Evolutionary conservation across 1,139 yeast species (phyloP).

Genomic region (Nakaseomyces sp.): DNA sequence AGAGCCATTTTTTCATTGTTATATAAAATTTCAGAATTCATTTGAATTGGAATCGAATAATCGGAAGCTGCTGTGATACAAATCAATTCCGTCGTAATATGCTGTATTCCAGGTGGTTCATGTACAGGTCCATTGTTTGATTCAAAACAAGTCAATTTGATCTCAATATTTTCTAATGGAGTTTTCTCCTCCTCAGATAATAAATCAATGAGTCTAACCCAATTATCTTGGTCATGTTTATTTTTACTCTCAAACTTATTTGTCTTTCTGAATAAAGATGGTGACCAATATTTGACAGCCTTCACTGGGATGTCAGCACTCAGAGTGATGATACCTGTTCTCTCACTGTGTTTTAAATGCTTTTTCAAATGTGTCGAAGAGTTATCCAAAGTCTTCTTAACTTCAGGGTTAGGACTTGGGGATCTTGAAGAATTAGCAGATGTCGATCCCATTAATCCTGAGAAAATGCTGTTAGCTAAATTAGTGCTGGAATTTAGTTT

Average conservation of each 20-base stretch:
- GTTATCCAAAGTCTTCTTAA: background rate
- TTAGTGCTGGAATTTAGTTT: slow-evolving; percentile 11
- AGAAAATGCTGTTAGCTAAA: slow-evolving; percentile 15
- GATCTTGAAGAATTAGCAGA: slow-evolving; percentile 6
- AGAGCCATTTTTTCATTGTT: slow-evolving; percentile 13
- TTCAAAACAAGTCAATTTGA: slow-evolving; percentile 25
- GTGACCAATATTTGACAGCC: slow-evolving; percentile 33
- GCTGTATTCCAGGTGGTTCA: slow-evolving; percentile 22
- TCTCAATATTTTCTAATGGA: slow-evolving; percentile 21
- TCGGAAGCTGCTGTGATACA: slow-evolving; percentile 27
- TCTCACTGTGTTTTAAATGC: slow-evolving; percentile 7
- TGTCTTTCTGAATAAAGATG: slow-evolving; percentile 28
- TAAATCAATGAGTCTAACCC: slow-evolving; percentile 22
- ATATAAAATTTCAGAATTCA: slow-evolving; percentile 24
- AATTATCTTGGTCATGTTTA: slow-evolving; percentile 23
- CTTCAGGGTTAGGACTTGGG: background rate
- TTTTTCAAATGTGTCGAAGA: slow-evolving; percentile 1
- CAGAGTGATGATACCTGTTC: slow-evolving; percentile 18
- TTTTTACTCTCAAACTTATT: slow-evolving; percentile 22
- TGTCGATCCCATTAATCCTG: slow-evolving; percentile 12
- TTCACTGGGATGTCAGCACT: slow-evolving; percentile 17
- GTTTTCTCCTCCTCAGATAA: slow-evolving; percentile 22
- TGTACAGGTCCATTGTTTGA: slow-evolving; percentile 19
- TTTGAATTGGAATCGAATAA: slow-evolving; percentile 28
- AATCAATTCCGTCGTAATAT: slow-evolving; percentile 19